Percentiles rank a stretch among this genome's conserved stretches.
Conservation (phyloP, 2,329 filamentous ascomycete genomes). For the Daldinia eschscholtzii region DNA sequence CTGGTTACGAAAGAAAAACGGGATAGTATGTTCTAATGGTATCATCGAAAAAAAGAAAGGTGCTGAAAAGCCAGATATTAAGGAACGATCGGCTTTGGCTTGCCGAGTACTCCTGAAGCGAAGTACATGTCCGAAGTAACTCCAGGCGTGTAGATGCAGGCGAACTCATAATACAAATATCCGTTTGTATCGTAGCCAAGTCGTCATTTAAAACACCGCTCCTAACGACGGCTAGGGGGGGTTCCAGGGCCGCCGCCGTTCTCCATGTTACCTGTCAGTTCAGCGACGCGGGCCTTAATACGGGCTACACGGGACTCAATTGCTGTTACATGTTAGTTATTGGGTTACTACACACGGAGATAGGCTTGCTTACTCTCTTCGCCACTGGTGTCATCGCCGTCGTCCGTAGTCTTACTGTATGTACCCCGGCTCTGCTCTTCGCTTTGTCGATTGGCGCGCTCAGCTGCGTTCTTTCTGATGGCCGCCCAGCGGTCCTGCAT, state of each 20-base stretch:
- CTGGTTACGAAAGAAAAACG: constrained; percentile 41
- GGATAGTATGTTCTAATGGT: constrained; percentile 51
- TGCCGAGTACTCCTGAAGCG: constrained; percentile 24
- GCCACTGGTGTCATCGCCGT: constrained; percentile 90
- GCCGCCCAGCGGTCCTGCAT: constrained; percentile 91
- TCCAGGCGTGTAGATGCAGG: constrained; percentile 20
- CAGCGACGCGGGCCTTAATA: constrained; percentile 96
- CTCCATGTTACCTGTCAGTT: constrained; percentile 89
- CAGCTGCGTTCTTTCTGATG: constrained; percentile 93
- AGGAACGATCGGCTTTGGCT: constrained; percentile 23
- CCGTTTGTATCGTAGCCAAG: constrained; percentile 38
- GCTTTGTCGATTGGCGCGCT: constrained; percentile 76
- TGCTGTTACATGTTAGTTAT: constrained; percentile 65
- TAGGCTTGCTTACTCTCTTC: constrained; percentile 68
- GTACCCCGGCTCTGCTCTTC: constrained; percentile 73
- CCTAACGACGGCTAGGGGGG: constrained; percentile 53
- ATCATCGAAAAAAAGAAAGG: constrained; percentile 50
- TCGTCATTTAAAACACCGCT: constrained; percentile 49
- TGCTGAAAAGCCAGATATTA: constrained; percentile 43
- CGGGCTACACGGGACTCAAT: constrained; percentile 97
- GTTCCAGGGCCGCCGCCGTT: constrained; percentile 57
- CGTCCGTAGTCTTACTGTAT: constrained; percentile 69
- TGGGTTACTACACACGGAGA: not conserved
- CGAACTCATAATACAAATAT: constrained; percentile 26
- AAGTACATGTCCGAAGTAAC: constrained; percentile 33